Evolutionary conservation across 106 monocot species (phyloP).

Genomic region (Ottelia alismoides): DNA sequence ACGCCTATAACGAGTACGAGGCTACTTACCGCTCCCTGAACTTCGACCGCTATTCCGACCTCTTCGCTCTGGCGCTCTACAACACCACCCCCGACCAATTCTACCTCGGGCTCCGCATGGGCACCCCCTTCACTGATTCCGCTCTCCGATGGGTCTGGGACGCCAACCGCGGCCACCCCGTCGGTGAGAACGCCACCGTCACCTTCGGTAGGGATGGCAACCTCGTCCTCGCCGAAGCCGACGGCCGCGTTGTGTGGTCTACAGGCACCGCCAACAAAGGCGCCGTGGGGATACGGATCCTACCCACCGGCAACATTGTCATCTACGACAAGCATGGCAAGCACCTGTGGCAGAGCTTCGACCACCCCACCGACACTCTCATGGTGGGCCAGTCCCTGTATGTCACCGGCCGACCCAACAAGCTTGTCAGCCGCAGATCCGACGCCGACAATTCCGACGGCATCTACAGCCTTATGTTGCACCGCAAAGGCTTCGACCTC

Average conservation of each 20-base stretch:
- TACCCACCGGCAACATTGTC: conserved; percentile 7
- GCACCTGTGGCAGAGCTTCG: conserved; percentile 15
- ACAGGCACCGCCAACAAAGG: conserved; percentile 17
- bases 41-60: too few relatives aligned
- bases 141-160: conserved; percentile 14
- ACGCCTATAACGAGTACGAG: too few relatives aligned
- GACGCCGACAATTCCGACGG: conserved; percentile 11
- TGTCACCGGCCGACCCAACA: conserved; percentile 3
- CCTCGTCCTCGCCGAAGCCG: conserved; percentile 16
- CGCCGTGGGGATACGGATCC: conserved; percentile 7
- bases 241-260: conserved; percentile 6
- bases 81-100: conserved; percentile 12
- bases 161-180: conserved; percentile 11
- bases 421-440: conserved; percentile 9
- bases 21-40: too few relatives aligned
- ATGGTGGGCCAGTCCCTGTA: conserved; percentile 5
- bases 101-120: conserved; percentile 15
- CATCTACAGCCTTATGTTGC: conserved; percentile 11
- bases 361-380: conserved; percentile 13
- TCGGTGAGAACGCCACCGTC: conserved; percentile 12
- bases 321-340: background rate
- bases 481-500: conserved; percentile 6
- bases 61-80: conserved; percentile 8
- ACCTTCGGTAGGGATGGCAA: conserved; percentile 7
- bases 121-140: conserved; percentile 5